Conservation (phyloP, 2,329 filamentous ascomycete genomes). For the Xenoacremonium recifei region DNA sequence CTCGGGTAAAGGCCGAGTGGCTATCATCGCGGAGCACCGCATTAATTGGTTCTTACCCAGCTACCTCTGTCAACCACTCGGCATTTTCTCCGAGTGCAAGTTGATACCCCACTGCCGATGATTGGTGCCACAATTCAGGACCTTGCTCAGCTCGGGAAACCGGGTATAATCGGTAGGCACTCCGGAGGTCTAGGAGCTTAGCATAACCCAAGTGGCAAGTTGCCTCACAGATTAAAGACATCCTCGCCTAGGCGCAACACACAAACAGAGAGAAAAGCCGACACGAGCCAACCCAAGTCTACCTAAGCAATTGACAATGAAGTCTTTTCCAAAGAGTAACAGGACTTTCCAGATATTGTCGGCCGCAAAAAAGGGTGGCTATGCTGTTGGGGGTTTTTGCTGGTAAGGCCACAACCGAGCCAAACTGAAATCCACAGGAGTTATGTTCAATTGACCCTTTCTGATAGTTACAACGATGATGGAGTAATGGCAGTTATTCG, state of each 20-base stretch:
- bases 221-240: too few relatives aligned
- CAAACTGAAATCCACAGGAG: background rate
- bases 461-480: conserved; percentile 54
- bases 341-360: conserved; percentile 39
- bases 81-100: too few relatives aligned
- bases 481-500: conserved; percentile 60
- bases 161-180: background rate
- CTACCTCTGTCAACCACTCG: too few relatives aligned
- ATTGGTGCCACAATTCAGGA: too few relatives aligned
- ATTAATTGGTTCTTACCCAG: too few relatives aligned
- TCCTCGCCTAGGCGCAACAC: background rate
- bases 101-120: too few relatives aligned
- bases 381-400: conserved; percentile 44
- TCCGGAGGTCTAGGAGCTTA: background rate
- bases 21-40: too few relatives aligned
- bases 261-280: background rate
- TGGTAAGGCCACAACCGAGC: conserved; percentile 30
- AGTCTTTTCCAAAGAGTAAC: conserved; percentile 17
- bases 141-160: too few relatives aligned
- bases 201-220: too few relatives aligned
- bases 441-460: background rate
- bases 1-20: too few relatives aligned
- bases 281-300: background rate
- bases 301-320: conserved; percentile 1
- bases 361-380: conserved; percentile 44